Evolutionary conservation across 2,329 filamentous ascomycete genomes (phyloP).

Genomic region (Colletotrichum tanaceti): DNA sequence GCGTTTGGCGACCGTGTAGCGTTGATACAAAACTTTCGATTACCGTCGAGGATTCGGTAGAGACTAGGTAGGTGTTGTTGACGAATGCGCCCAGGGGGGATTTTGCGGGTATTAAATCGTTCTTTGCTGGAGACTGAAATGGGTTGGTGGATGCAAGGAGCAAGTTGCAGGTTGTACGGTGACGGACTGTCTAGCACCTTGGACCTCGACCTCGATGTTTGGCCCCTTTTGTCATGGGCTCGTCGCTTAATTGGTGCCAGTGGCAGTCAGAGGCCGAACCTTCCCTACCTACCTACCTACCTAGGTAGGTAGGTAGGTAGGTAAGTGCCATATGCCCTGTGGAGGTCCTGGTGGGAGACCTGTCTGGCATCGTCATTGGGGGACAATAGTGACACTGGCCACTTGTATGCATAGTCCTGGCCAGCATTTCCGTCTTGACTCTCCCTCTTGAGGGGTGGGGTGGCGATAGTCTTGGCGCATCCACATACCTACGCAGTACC

Average conservation of each 20-base stretch:
- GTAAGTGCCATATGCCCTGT: constrained; percentile 21
- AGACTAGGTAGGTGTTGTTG: constrained; percentile 11
- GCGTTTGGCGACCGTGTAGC: constrained; percentile 4
- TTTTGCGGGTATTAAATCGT: constrained; percentile 36
- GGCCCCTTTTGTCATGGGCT: constrained; percentile 11
- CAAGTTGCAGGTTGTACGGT: constrained; percentile 14
- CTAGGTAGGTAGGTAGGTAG: too few species aligned
- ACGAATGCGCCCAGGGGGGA: constrained; percentile 23
- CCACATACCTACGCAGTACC: too few species aligned
- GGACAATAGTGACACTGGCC: constrained; percentile 9
- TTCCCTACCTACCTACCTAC: not conserved
- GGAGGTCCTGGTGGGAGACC: constrained; percentile 2
- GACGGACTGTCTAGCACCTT: constrained; percentile 2
- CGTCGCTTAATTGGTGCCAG: constrained; percentile 3
- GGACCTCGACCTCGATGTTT: constrained; percentile 14
- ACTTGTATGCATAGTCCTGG: constrained; percentile 14
- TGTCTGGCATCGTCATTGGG: constrained; percentile 2
- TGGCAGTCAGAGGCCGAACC: constrained; percentile 3
- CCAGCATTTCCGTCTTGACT: constrained; percentile 21
- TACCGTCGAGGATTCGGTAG: constrained; percentile 5
- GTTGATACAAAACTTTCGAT: constrained; percentile 12
- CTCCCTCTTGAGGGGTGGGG: not conserved
- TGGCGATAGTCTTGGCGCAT: constrained; percentile 15
- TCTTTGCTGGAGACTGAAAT: constrained; percentile 31
- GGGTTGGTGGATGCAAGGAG: constrained; percentile 31